Percentiles rank a stretch among this genome's conserved stretches.
These are phyloP conservation scores for Ceratocystis huliohia DNA, from an alignment of 2,329 filamentous ascomycete genomes.

Conservation along the genomic window DNA sequence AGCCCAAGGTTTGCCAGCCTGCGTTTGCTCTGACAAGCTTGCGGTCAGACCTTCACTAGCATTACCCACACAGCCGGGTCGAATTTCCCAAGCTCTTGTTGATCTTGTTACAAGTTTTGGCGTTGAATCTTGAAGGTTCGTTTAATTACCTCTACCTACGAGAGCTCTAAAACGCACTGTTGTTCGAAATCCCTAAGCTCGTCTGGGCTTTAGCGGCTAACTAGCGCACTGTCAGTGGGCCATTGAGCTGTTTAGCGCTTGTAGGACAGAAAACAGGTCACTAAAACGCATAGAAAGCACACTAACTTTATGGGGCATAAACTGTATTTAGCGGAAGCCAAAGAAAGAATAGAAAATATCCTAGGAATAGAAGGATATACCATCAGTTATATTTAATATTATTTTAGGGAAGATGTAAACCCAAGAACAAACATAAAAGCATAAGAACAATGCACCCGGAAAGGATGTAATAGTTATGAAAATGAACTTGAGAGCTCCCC, in stretches of 20 bases:
- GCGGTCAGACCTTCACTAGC: background rate
- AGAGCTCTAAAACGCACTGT: background rate
- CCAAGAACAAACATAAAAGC: background rate
- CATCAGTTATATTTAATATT: background rate
- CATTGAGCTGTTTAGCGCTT: background rate
- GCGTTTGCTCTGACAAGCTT: background rate
- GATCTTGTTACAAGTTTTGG: background rate
- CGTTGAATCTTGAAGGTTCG: background rate
- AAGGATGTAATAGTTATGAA: no score
- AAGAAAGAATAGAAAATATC: background rate
- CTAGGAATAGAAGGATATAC: background rate
- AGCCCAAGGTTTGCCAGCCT: no score
- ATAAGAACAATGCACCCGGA: background rate
- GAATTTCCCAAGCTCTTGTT: background rate
- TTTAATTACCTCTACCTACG: background rate
- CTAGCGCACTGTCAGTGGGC: background rate
- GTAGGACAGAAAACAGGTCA: background rate
- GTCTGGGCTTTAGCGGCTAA: background rate
- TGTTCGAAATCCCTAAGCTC: background rate
- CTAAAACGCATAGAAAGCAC: background rate
- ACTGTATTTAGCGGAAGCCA: background rate
- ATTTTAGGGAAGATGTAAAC: background rate
- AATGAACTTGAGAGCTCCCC: background rate
- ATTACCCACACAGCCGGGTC: background rate
- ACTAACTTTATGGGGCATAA: constrained; percentile 1